Conservation (phyloP, 2,329 filamentous ascomycete genomes). For the Neurospora crassa region DNA sequence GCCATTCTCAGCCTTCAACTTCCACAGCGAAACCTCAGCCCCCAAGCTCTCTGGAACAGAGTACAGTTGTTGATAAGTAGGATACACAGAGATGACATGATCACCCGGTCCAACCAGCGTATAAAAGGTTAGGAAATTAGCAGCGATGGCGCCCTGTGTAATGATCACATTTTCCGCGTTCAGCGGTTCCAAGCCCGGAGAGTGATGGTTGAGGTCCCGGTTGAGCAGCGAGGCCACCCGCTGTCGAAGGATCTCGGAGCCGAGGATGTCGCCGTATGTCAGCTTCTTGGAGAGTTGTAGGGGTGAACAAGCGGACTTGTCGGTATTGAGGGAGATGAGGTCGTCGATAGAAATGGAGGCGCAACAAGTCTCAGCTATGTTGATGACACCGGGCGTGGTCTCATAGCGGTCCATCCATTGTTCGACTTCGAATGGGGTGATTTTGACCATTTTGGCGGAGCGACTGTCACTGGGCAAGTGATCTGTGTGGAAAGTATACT, state of each 20-base stretch:
- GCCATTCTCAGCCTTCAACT: conserved; percentile 50
- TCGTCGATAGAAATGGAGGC: conserved; percentile 65
- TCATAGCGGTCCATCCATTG: conserved; percentile 58
- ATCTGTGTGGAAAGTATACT: neutral
- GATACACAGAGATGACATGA: conserved; percentile 79
- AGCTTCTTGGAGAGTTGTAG: conserved; percentile 49
- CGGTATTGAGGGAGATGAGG: conserved; percentile 48
- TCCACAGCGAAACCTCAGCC: conserved; percentile 70
- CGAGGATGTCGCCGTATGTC: conserved; percentile 65
- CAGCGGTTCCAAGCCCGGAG: conserved; percentile 24
- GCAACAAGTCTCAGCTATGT: conserved; percentile 73
- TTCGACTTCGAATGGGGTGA: conserved; percentile 62
- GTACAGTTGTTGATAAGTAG: conserved; percentile 81
- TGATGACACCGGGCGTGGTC: conserved; percentile 46
- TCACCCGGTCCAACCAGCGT: conserved; percentile 62
- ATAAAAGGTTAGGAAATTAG: conserved; percentile 77
- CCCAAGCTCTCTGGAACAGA: conserved; percentile 64
- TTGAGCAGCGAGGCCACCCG: conserved; percentile 59
- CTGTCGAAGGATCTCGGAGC: conserved; percentile 51
- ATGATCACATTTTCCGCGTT: conserved; percentile 57
- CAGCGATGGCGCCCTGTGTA: conserved; percentile 70
- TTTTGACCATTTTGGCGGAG: conserved; percentile 27
- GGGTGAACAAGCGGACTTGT: conserved; percentile 31
- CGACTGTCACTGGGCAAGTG: neutral
- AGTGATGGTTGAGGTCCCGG: conserved; percentile 29